Percentiles rank a stretch among this genome's conserved stretches.
These are phyloP conservation scores for Umbelopsis vinacea DNA, from an alignment of 192 early-diverging fungal species.

Conservation along the genomic window DNA sequence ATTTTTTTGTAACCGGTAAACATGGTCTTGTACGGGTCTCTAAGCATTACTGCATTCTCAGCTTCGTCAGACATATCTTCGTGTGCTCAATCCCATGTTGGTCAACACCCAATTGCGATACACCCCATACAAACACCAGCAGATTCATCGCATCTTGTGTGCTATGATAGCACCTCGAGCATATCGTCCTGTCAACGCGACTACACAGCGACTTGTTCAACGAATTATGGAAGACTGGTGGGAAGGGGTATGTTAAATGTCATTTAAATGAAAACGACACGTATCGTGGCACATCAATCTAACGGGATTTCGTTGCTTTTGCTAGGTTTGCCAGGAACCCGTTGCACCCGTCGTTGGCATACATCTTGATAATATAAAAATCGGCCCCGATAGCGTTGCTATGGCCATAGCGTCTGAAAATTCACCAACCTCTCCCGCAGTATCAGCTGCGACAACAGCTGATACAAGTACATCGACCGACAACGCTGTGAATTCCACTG, in stretches of 20 bases:
- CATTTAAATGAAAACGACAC: not conserved
- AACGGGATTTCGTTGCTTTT: not conserved
- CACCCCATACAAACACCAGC: slow-evolving; percentile 51
- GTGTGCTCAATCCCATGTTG: slow-evolving; percentile 66
- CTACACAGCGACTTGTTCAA: slow-evolving; percentile 49
- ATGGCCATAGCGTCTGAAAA: slow-evolving; percentile 1
- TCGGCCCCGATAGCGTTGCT: slow-evolving; percentile 7
- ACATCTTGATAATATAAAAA: slow-evolving; percentile 14
- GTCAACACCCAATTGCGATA: slow-evolving; percentile 60
- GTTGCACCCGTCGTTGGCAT: slow-evolving; percentile 2
- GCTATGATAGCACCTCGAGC: slow-evolving; percentile 45
- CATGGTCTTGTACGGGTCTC: too few species aligned
- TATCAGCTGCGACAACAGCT: not conserved
- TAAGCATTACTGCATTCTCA: not conserved
- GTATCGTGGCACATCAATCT: not conserved
- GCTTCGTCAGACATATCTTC: slow-evolving; percentile 72
- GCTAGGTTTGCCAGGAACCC: not conserved
- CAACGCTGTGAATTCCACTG: not conserved
- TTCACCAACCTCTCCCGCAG: not conserved
- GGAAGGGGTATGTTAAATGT: slow-evolving; percentile 29
- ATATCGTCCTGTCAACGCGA: slow-evolving; percentile 45
- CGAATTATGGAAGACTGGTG: slow-evolving; percentile 54
- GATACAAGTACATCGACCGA: not conserved
- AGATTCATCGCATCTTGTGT: slow-evolving; percentile 48
- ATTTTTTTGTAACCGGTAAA: too few species aligned